Percentiles rank a stretch among this genome's conserved stretches.
Conservation (phyloP, 1,139 yeast genomes). For the Kluyveromyces marxianus region DNA sequence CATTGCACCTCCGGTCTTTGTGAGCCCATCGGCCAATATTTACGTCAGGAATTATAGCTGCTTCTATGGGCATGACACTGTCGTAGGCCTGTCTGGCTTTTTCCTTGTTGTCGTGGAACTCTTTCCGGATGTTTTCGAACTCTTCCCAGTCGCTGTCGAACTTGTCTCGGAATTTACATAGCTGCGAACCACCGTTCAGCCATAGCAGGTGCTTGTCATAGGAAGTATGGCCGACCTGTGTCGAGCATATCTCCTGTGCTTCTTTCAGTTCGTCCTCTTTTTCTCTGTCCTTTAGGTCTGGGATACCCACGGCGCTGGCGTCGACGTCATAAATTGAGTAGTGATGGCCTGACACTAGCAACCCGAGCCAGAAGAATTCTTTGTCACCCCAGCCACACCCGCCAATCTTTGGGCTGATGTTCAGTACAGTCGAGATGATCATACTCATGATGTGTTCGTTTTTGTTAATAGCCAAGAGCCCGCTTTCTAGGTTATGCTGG, state of each 20-base stretch:
- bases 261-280: slow-evolving; percentile 4
- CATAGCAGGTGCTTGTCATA: slow-evolving; percentile 10
- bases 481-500: slow-evolving; percentile 43
- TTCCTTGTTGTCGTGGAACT: slow-evolving; percentile 6
- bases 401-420: slow-evolving; percentile 34
- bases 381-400: slow-evolving; percentile 47
- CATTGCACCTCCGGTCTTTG: slow-evolving; percentile 8
- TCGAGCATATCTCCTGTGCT: slow-evolving; percentile 10
- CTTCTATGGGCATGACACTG: slow-evolving; percentile 6
- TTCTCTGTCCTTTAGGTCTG: slow-evolving; percentile 1
- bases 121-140: slow-evolving; percentile 5
- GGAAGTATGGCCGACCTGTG: slow-evolving; percentile 11
- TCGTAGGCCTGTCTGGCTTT: slow-evolving; percentile 7
- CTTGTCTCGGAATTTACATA: slow-evolving; percentile 10
- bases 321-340: slow-evolving; percentile 9
- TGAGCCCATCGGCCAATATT: slow-evolving; percentile 9
- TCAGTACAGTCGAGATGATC: slow-evolving; percentile 33
- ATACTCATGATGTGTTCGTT: slow-evolving; percentile 36
- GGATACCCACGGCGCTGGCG: slow-evolving; percentile 12
- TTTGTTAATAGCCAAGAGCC: slow-evolving; percentile 40
- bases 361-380: slow-evolving; percentile 54
- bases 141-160: slow-evolving; percentile 11
- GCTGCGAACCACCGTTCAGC: slow-evolving; percentile 15
- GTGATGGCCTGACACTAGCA: slow-evolving; percentile 35
- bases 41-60: slow-evolving; percentile 12